Evolutionary conservation across 2,329 filamentous ascomycete genomes (phyloP), one percentile per base, ranked within the genome.

Genomic region (Plectosphaerella sp.): DNA sequence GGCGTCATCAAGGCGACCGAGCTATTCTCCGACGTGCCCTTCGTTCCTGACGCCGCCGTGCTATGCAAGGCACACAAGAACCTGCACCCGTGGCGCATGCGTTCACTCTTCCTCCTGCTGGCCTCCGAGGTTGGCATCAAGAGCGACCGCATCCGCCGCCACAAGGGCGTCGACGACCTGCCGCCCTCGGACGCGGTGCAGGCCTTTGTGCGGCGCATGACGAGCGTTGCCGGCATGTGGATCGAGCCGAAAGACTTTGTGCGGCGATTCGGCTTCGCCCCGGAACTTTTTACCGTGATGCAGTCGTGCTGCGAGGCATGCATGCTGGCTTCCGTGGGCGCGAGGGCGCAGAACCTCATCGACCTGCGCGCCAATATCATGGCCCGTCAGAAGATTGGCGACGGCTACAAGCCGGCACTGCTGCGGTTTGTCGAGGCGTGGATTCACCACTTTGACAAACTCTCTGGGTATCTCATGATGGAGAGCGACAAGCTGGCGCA

Each of bases 261-360:
- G 16, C 42, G 59, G 12, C 55, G 65, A 3, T 76, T 70, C 55
- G 62, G 65, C 1, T 64, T 69, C n/a, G 25, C 58, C 56, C 46
- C 61, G 57, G 20, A 41, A 22, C 22, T 59, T 39, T 45, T 67
- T 36, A 59, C 55, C 7, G 47, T 55, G 11, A 62, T 75, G 4
- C 52, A 55, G 28, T 67, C 61, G 7, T 64, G 67, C 14, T 84
- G 80, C 55, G 74, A 80, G 58, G 79, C 78, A 2, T 84, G 80
- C 55, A 73, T 79, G 25, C 61, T 83, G 12, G 70, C 76, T 2
- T 67, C 68, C 3, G 59, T 84, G 1, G 79, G 79, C 2, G 74
- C 73, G 0, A 67, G 70, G 33, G 62, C 59, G 5, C 60, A 67
- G 15, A 57, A 72, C 2, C 62, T 84, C 3, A 61, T 66, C 6